Evolutionary conservation across 2,329 filamentous ascomycete genomes (phyloP).

Genomic region (Trichoderma sp.): DNA sequence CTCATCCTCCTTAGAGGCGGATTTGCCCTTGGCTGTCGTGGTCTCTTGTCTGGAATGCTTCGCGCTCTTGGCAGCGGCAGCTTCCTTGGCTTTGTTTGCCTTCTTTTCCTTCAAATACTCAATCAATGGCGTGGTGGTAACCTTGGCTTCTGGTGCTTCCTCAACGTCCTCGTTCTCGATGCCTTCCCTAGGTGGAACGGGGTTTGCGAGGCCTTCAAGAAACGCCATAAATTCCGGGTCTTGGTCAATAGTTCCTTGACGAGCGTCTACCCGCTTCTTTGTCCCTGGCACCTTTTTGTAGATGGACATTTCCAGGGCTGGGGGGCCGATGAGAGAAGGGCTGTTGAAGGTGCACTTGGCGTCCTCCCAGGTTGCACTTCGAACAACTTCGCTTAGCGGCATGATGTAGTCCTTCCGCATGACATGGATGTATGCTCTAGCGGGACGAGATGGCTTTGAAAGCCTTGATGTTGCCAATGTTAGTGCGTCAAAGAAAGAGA

Average conservation of each 20-base stretch:
- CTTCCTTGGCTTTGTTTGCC: constrained; percentile 66
- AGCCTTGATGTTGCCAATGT: constrained; percentile 48
- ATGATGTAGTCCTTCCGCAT: constrained; percentile 67
- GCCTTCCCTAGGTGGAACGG: constrained; percentile 46
- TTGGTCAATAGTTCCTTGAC: constrained; percentile 93
- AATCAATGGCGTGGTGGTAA: constrained; percentile 82
- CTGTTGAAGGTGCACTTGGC: constrained; percentile 73
- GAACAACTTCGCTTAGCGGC: constrained; percentile 67
- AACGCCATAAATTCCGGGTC: constrained; percentile 95
- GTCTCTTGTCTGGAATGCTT: constrained; percentile 59
- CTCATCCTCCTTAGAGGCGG: constrained; percentile 46
- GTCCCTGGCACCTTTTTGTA: constrained; percentile 79
- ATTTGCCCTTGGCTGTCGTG: constrained; percentile 49
- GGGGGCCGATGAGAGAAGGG: constrained; percentile 71
- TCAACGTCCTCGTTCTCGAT: constrained; percentile 43
- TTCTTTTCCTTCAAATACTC: constrained; percentile 92
- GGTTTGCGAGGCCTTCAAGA: constrained; percentile 80
- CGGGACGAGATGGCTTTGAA: constrained; percentile 80
- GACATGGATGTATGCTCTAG: constrained; percentile 79
- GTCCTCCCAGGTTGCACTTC: constrained; percentile 72
- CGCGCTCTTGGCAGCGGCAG: constrained; percentile 39
- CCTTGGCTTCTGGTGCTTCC: constrained; percentile 53
- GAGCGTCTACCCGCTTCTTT: constrained; percentile 73
- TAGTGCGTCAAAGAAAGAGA: constrained; percentile 15
- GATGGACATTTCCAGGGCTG: constrained; percentile 75